A percentile compares a stretch with the other conserved stretches of the same genome.
phyloP scores from a whole-genome alignment of 2,329 filamentous ascomycete genomes.

The Alternaria dauci region DNA sequence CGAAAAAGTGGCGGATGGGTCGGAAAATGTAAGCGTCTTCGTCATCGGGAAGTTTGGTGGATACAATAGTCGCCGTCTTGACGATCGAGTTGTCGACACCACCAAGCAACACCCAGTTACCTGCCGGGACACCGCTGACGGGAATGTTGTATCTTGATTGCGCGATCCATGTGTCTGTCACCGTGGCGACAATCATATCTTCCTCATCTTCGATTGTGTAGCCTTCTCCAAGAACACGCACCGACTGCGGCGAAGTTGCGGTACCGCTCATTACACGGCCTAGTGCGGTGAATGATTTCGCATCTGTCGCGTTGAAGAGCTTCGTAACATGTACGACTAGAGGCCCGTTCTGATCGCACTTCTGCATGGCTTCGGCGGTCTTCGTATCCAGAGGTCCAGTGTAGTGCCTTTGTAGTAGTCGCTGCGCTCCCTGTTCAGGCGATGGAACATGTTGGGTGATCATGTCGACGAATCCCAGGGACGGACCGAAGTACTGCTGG shows the following conservation, averaged over 20 bases:
- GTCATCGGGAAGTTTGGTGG: slow-evolving; percentile 79
- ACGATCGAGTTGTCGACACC: slow-evolving; percentile 98
- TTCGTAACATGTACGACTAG: slow-evolving; percentile 93
- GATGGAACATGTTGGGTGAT: slow-evolving; percentile 88
- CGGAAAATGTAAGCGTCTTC: slow-evolving; percentile 97
- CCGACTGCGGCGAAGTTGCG: slow-evolving; percentile 79
- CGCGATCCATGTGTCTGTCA: slow-evolving; percentile 86
- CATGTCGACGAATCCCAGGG: slow-evolving; percentile 95
- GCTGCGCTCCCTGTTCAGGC: slow-evolving; percentile 77
- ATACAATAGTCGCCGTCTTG: slow-evolving; percentile 92
- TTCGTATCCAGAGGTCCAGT: slow-evolving; percentile 87
- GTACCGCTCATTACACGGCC: slow-evolving; percentile 94
- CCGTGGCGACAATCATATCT: slow-evolving; percentile 89
- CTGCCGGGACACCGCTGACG: slow-evolving; percentile 87
- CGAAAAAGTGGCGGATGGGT: slow-evolving; percentile 91
- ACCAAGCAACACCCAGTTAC: slow-evolving; percentile 89
- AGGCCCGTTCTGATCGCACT: slow-evolving; percentile 88
- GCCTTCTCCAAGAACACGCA: slow-evolving; percentile 91
- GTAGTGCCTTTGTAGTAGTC: slow-evolving; percentile 85
- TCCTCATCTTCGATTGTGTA: slow-evolving; percentile 98
- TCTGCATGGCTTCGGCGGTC: slow-evolving; percentile 78
- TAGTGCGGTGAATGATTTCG: slow-evolving; percentile 88
- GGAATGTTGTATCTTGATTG: slow-evolving; percentile 94
- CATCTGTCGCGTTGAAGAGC: slow-evolving; percentile 87
- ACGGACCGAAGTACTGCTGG: slow-evolving; percentile 92